Evolutionary conservation across 1,284 basidiomycete species (phyloP), one percentile per base, ranked within the genome.

Genomic region (Sanghuangporus sanghuang): DNA sequence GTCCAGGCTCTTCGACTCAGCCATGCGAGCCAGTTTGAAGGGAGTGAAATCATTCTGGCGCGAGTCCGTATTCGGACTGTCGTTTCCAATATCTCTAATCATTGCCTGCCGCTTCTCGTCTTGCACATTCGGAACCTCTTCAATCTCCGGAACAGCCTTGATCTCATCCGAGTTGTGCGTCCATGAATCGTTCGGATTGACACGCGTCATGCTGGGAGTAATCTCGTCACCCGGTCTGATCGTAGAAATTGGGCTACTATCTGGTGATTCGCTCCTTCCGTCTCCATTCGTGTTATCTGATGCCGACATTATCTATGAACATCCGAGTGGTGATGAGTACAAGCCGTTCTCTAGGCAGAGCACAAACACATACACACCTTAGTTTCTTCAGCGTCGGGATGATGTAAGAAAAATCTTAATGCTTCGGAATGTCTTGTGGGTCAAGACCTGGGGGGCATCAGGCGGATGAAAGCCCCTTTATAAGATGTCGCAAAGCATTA

Each of bases 1-100:
- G 1, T 88, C 81, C 9, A 96, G 70, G 67, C 77, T 85, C 77
- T 96, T 96, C n/a, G 95, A 95, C 73, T 98, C 96, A 56, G 98
- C 85, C 58, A 98, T 84, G 66, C 86, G 85, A 18, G 95, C 95
- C 6, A 99, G 86, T 61, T 82, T 79, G 66, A 84, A 85, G 0
- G 96, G 93, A 63, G 84, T 86, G 71, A 89, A 86, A 11, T 71
- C 69, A 72, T 92, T 94, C 62, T 63, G 14, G 64, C 58, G 14
- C 14, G 67, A 66, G 62, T 64, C 68, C 44, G 66, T 63, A 18
- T 21, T 54, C 27, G 40, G 12, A 27, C 23, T 55, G 23, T 53
- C 50, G 11, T 35, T 6, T 3, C 32, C 14, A 14, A 6, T 12
- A 18, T 52, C 23, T 32, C 21, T 23, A 16, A 48, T 18, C n/a